Conservation (phyloP, 2,329 filamentous ascomycete genomes). For the Aspergillus chevalieri region DNA sequence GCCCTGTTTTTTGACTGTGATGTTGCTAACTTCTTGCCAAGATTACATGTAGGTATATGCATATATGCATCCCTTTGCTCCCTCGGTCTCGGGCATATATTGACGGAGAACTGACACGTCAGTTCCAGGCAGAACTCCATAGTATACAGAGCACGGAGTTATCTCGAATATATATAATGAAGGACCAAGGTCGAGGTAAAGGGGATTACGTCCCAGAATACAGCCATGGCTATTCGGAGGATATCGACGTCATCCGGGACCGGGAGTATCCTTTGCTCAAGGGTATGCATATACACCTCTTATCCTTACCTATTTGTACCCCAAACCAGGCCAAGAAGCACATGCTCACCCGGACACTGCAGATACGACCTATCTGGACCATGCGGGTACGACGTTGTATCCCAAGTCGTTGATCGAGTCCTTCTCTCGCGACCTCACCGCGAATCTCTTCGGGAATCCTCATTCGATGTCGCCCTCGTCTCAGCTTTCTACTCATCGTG, state of each 20-base stretch:
- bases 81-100: background rate
- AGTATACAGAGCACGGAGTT: background rate
- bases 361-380: conserved; percentile 80
- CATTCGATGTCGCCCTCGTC: conserved; percentile 82
- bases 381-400: conserved; percentile 86
- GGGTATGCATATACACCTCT: conserved; percentile 18
- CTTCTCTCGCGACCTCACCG: conserved; percentile 72
- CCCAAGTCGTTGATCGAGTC: conserved; percentile 72
- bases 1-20: background rate
- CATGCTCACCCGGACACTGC: background rate
- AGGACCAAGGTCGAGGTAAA: background rate
- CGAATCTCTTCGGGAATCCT: conserved; percentile 80
- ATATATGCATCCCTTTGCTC: background rate
- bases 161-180: no score
- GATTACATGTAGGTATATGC: background rate
- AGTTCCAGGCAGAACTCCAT: background rate
- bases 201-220: conserved; percentile 9
- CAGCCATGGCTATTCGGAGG: conserved; percentile 34
- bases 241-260: conserved; percentile 43
- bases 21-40: background rate
- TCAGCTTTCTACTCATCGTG: conserved; percentile 64
- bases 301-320: background rate
- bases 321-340: no score
- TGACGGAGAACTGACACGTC: background rate
- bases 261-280: conserved; percentile 43